Conservation (phyloP, 2,329 filamentous ascomycete species). For the Nigrospora sphaerica region DNA sequence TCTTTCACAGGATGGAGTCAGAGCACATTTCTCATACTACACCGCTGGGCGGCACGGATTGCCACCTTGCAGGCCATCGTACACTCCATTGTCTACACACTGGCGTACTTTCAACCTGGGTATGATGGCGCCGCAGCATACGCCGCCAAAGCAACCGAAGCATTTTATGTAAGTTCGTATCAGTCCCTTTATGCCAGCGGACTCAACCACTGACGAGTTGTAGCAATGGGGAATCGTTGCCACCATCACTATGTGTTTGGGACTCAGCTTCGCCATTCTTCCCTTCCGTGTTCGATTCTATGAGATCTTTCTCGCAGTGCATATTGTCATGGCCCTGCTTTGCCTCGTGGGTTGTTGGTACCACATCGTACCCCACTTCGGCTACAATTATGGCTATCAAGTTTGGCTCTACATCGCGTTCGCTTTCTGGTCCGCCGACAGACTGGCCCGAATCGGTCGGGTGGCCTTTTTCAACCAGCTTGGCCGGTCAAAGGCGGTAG, state of each 20-base stretch:
- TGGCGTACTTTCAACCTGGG: conserved; percentile 9
- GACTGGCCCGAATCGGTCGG: conserved; percentile 9
- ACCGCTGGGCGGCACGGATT: conserved; percentile 20
- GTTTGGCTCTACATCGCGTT: conserved; percentile 18
- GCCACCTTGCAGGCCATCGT: conserved; percentile 19
- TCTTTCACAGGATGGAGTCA: conserved; percentile 19
- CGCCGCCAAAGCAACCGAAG: conserved; percentile 5
- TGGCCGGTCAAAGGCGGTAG: conserved; percentile 4
- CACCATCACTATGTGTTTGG: conserved; percentile 14
- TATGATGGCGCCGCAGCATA: conserved; percentile 9
- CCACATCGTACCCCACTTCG: conserved; percentile 15
- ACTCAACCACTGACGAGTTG: not conserved
- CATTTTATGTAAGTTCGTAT: conserved; percentile 7
- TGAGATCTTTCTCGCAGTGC: conserved; percentile 19
- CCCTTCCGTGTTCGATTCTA: conserved; percentile 19
- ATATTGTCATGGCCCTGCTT: conserved; percentile 18
- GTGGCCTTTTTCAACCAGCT: conserved; percentile 12
- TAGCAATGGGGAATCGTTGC: conserved; percentile 19
- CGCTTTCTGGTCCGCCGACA: conserved; percentile 15
- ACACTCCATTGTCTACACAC: conserved; percentile 16
- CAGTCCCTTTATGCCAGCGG: not conserved
- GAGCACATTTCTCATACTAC: conserved; percentile 18
- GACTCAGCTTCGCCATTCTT: conserved; percentile 15
- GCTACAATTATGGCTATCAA: conserved; percentile 15
- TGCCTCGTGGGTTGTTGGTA: conserved; percentile 17